phyloP scores from a whole-genome alignment of 345 rosid genomes.

The Lepidium africanum region DNA sequence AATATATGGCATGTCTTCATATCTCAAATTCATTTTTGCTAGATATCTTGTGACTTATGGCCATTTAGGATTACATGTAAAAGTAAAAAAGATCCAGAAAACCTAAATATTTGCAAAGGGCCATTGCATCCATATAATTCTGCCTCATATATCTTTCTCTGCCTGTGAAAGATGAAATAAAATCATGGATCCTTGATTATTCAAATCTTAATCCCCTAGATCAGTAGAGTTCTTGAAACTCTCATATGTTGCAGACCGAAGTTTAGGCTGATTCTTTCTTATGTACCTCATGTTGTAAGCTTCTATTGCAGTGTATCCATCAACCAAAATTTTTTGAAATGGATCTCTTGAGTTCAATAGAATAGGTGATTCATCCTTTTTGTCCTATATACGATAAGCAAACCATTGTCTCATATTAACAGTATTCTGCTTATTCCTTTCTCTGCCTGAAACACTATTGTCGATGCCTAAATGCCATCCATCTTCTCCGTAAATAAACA shows the following conservation, averaged over 20 bases:
- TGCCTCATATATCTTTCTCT: not conserved
- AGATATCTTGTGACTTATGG: not conserved
- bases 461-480: too few species aligned
- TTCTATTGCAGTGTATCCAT: not conserved
- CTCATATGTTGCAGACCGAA: not conserved
- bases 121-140: not conserved
- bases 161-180: not conserved
- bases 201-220: not conserved
- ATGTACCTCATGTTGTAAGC: not conserved
- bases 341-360: too few species aligned
- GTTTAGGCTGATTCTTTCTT: not conserved
- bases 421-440: too few species aligned
- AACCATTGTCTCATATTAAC: too few species aligned
- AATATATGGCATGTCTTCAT: not conserved
- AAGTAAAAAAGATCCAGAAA: not conserved
- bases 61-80: not conserved
- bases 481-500: too few species aligned
- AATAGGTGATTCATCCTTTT: not conserved
- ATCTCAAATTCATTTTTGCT: too few species aligned
- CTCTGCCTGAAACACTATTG: too few species aligned
- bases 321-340: too few species aligned
- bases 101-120: not conserved
- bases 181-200: not conserved
- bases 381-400: too few species aligned
- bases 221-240: not conserved